Evolutionary conservation across 768 basidiomycete genomes (phyloP).

Genomic region (Pleurotus citrinopileatus): DNA sequence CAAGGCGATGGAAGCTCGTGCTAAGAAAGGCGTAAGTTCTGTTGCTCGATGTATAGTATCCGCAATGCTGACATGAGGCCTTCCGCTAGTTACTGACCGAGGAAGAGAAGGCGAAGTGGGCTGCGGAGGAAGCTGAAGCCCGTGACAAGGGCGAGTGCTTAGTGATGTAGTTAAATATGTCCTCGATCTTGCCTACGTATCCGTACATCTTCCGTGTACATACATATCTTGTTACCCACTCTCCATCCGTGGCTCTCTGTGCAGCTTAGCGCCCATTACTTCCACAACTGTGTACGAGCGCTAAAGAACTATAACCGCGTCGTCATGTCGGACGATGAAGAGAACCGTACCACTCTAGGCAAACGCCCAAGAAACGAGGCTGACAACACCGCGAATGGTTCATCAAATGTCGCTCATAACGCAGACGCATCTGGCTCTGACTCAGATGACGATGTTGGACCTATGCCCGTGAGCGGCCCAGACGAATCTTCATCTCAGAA

Average conservation of each 20-base stretch:
- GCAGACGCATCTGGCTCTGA: neutral
- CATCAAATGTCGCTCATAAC: neutral
- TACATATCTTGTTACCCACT: no score
- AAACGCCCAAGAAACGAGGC: slow-evolving; percentile 38
- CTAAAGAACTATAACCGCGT: no score
- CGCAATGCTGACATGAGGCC: neutral
- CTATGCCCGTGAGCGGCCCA: slow-evolving; percentile 66
- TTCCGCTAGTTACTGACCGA: slow-evolving; percentile 37
- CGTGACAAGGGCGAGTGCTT: slow-evolving; percentile 34
- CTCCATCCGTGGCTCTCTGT: no score
- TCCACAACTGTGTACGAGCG: no score
- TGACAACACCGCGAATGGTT: slow-evolving; percentile 11
- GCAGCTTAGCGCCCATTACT: no score
- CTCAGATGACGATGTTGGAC: slow-evolving; percentile 13
- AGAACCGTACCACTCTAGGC: slow-evolving; percentile 38
- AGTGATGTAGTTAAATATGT: slow-evolving; percentile 43
- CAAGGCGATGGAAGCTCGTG: slow-evolving; percentile 70
- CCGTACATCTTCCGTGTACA: no score
- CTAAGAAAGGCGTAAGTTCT: slow-evolving; percentile 67
- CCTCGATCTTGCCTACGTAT: no score
- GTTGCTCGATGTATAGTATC: neutral
- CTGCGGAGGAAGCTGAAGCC: slow-evolving; percentile 39
- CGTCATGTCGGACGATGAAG: slow-evolving; percentile 34
- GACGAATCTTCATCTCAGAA: slow-evolving; percentile 44
- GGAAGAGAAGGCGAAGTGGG: slow-evolving; percentile 51